Evolutionary conservation across 805 yeast genomes (phyloP).

Genomic region (Ogataea paraovalis): DNA sequence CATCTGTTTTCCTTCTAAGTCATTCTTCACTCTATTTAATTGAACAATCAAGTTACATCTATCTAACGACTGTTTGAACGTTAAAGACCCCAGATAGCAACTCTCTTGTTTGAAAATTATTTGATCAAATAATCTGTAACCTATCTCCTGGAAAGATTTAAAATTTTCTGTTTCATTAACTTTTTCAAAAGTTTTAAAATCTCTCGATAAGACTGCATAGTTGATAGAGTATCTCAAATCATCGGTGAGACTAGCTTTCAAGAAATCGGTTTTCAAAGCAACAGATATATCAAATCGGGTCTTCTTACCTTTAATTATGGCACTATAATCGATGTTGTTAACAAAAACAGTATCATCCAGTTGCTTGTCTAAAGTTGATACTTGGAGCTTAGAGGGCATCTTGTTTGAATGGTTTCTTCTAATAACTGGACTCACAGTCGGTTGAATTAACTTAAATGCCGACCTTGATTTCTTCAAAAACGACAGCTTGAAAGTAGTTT

Average conservation of each 20-base stretch:
- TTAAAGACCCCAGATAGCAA: conserved; percentile 14
- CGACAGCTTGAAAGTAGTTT: conserved; percentile 1
- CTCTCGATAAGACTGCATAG: conserved; percentile 78
- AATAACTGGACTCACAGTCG: not conserved
- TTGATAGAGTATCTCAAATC: conserved; percentile 80
- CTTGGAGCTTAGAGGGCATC: not conserved
- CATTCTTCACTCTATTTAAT: conserved; percentile 4
- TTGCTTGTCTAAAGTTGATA: not conserved
- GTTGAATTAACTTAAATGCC: not conserved
- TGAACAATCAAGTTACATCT: conserved; percentile 7
- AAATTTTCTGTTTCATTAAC: conserved; percentile 37
- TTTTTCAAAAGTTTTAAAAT: conserved; percentile 51
- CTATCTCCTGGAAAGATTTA: conserved; percentile 39
- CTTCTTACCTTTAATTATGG: conserved; percentile 9
- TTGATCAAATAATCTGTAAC: conserved; percentile 14
- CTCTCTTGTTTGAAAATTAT: conserved; percentile 17
- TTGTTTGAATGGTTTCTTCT: not conserved
- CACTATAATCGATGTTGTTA: conserved; percentile 38
- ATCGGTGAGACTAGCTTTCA: conserved; percentile 73
- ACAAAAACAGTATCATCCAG: conserved; percentile 43
- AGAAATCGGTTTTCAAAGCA: conserved; percentile 60
- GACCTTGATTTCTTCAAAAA: conserved; percentile 1
- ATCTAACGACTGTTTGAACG: conserved; percentile 8
- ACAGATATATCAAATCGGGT: conserved; percentile 35
- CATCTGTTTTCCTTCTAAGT: not conserved